Conservation (phyloP, 2,329 filamentous ascomycete genomes). For the Sclerotinia trifoliorum region DNA sequence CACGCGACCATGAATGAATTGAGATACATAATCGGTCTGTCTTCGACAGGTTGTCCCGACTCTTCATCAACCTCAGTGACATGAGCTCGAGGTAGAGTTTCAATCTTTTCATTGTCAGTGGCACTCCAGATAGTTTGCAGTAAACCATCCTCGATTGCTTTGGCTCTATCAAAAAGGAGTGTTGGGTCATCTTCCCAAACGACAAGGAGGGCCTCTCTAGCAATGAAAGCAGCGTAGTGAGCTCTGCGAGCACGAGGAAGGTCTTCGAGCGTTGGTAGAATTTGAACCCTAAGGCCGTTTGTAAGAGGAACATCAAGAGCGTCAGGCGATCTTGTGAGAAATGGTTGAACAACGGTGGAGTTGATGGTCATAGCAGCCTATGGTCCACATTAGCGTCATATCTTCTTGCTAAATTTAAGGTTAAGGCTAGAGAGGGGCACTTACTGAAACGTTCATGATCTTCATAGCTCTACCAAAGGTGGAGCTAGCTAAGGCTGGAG, state of each 20-base stretch:
- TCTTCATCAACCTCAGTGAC: conserved; percentile 68
- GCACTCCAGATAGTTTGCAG: conserved; percentile 75
- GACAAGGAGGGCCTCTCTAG: conserved; percentile 66
- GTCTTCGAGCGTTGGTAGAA: conserved; percentile 69
- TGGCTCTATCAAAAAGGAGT: conserved; percentile 67
- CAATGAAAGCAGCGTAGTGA: conserved; percentile 78
- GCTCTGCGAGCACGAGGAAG: conserved; percentile 70
- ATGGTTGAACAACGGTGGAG: conserved; percentile 75
- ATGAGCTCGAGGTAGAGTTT: conserved; percentile 47
- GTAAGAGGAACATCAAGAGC: conserved; percentile 72
- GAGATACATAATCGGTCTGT: conserved; percentile 64
- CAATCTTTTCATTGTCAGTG: conserved; percentile 55
- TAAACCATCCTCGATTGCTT: conserved; percentile 71
- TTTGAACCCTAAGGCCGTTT: conserved; percentile 75
- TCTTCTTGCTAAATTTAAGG: background rate
- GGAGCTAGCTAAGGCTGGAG: conserved; percentile 61
- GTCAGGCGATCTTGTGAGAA: conserved; percentile 69
- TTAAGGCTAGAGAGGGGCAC: conserved; percentile 28
- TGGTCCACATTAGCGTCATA: background rate
- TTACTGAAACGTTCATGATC: conserved; percentile 67
- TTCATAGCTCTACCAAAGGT: conserved; percentile 63
- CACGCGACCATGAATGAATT: conserved; percentile 68
- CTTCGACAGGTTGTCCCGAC: conserved; percentile 64
- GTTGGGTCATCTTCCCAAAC: conserved; percentile 82
- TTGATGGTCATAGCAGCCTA: conserved; percentile 79